A percentile compares a stretch with the other conserved stretches of the same genome.
phyloP scores from a whole-genome alignment of 805 yeast genomes.

The Starmerella sirachaensis region DNA sequence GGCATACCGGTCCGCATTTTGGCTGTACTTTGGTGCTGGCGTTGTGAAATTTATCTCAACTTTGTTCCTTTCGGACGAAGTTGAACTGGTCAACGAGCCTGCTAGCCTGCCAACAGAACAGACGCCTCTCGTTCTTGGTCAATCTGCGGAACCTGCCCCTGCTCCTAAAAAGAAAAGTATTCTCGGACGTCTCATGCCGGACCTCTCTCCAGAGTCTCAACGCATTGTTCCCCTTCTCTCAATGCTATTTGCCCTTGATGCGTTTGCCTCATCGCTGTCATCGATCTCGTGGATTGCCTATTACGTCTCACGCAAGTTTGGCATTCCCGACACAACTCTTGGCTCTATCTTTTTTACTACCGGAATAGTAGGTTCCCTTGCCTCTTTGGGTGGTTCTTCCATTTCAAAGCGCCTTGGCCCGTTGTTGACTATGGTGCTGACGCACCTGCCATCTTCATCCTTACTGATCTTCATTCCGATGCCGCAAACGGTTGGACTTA shows the following conservation, averaged over 20 bases:
- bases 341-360: slow-evolving; percentile 60
- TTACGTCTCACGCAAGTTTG: slow-evolving; percentile 51
- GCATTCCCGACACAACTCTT: slow-evolving; percentile 41
- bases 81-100: slow-evolving; percentile 8
- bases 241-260: slow-evolving; percentile 56
- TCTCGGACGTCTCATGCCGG: no score
- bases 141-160: no score
- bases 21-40: slow-evolving; percentile 44
- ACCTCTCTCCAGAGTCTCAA: slow-evolving; percentile 22
- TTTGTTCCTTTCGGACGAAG: slow-evolving; percentile 31
- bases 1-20: slow-evolving; percentile 44
- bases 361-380: slow-evolving; percentile 50
- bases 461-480: slow-evolving; percentile 46
- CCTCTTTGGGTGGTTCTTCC: slow-evolving; percentile 34
- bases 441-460: slow-evolving; percentile 66
- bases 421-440: slow-evolving; percentile 55
- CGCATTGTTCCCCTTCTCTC: slow-evolving; percentile 23
- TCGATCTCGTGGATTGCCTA: slow-evolving; percentile 74
- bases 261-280: slow-evolving; percentile 74
- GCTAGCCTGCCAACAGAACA: slow-evolving; percentile 1
- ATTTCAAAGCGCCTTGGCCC: slow-evolving; percentile 59
- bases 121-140: neutral
- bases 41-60: slow-evolving; percentile 35
- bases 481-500: slow-evolving; percentile 31
- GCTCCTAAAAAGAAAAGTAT: no score